These are phyloP conservation scores for Saccharum officinarum DNA, from an alignment of 176 grass and related monocot genomes.

Conservation along the genomic window DNA sequence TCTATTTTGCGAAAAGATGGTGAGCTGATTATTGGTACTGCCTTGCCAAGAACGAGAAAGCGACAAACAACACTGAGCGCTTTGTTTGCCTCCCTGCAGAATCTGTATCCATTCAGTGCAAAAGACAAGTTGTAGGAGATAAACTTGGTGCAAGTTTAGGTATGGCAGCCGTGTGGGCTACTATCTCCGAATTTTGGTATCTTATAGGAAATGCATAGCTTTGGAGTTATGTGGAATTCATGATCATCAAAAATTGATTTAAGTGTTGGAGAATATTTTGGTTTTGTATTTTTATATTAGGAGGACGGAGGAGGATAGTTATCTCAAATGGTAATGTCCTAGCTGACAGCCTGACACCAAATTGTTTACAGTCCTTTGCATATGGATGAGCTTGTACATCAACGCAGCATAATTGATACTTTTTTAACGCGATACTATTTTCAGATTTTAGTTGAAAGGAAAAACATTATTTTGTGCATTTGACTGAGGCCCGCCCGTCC, in stretches of 20 bases:
- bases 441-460: not conserved
- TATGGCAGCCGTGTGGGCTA: not conserved
- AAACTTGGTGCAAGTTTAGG: conserved; percentile 3
- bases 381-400: not conserved
- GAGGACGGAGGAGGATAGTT: not conserved
- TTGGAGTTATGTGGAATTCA: not conserved
- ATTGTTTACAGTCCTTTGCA: not conserved
- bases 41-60: not conserved
- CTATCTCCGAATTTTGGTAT: not conserved
- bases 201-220: not conserved
- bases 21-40: not conserved
- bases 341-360: not conserved
- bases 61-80: not conserved
- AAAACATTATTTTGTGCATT: not conserved
- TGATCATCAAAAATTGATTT: no score
- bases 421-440: not conserved
- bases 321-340: not conserved
- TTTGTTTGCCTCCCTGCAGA: conserved; percentile 1
- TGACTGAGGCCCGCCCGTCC: not conserved
- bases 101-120: not conserved
- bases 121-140: conserved; percentile 18
- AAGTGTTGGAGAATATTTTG: not conserved
- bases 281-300: not conserved
- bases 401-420: not conserved
- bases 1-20: conserved; percentile 1